A percentile compares a stretch with the other conserved stretches of the same genome.
Evolutionary conservation across 106 monocot species (phyloP).

Genomic region (Apostasia ramifera): DNA sequence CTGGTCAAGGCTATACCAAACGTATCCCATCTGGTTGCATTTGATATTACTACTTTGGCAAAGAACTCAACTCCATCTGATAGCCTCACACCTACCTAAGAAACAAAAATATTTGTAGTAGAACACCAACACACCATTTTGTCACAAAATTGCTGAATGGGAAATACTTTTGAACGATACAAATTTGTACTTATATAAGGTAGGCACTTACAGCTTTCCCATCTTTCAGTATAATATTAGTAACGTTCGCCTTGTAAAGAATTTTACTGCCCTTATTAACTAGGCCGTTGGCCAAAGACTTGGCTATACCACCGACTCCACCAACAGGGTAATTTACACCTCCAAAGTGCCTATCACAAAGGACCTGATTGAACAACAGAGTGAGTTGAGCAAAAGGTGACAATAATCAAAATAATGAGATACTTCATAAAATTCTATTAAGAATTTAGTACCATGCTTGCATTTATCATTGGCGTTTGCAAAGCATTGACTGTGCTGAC

Average conservation of each 20-base stretch:
- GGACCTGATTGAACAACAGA: conserved; percentile 40
- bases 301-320: conserved; percentile 92
- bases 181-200: conserved; percentile 1
- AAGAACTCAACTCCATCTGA: conserved; percentile 91
- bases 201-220: conserved; percentile 83
- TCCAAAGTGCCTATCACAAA: conserved; percentile 97
- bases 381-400: neutral
- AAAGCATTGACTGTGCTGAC: conserved; percentile 95
- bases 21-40: conserved; percentile 99
- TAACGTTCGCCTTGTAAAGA: conserved; percentile 78
- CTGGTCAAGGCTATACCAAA: conserved; percentile 52
- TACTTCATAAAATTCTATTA: neutral
- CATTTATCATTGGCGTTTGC: conserved; percentile 99
- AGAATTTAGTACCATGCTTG: conserved; percentile 70
- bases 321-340: conserved; percentile 98
- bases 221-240: conserved; percentile 56
- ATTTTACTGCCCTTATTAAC: conserved; percentile 74
- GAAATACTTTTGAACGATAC: neutral
- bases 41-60: conserved; percentile 79
- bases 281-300: conserved; percentile 81
- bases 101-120: neutral
- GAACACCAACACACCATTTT: neutral
- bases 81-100: conserved; percentile 82
- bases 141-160: neutral
- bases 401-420: neutral